Evolutionary conservation across 2,329 filamentous ascomycete genomes (phyloP).

Genomic region (Biscogniauxia mediterranea): DNA sequence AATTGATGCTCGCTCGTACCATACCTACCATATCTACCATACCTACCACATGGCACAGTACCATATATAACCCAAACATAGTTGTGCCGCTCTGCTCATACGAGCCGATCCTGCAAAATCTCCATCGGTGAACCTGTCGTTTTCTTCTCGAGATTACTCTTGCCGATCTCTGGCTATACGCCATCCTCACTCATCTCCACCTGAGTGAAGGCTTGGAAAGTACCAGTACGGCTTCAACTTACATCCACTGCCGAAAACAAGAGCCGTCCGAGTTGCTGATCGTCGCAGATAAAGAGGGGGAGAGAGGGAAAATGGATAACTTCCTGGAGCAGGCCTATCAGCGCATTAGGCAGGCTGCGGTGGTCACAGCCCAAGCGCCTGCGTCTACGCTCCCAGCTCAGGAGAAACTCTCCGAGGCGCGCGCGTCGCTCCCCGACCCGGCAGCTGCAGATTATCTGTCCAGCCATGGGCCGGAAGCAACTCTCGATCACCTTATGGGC

Average conservation of each 20-base stretch:
- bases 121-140: background rate
- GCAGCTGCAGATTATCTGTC: slow-evolving; percentile 32
- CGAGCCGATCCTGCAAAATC: background rate
- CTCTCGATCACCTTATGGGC: slow-evolving; percentile 43
- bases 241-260: background rate
- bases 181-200: background rate
- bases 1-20: background rate
- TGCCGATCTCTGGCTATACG: background rate
- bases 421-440: slow-evolving; percentile 39
- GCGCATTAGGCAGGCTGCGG: slow-evolving; percentile 22
- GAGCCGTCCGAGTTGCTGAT: background rate
- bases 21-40: background rate
- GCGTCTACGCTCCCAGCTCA: slow-evolving; percentile 40
- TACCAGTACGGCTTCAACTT: background rate
- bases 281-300: background rate
- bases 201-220: background rate
- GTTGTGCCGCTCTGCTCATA: background rate
- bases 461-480: slow-evolving; percentile 29
- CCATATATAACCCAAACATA: background rate
- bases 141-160: background rate
- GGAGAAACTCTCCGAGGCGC: slow-evolving; percentile 35
- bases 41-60: background rate
- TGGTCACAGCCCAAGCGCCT: slow-evolving; percentile 12
- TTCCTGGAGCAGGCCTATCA: slow-evolving; percentile 24
- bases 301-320: background rate